Base-by-base conservation (phyloP, 208 protist species). In the Crithidia bombi region DNA sequence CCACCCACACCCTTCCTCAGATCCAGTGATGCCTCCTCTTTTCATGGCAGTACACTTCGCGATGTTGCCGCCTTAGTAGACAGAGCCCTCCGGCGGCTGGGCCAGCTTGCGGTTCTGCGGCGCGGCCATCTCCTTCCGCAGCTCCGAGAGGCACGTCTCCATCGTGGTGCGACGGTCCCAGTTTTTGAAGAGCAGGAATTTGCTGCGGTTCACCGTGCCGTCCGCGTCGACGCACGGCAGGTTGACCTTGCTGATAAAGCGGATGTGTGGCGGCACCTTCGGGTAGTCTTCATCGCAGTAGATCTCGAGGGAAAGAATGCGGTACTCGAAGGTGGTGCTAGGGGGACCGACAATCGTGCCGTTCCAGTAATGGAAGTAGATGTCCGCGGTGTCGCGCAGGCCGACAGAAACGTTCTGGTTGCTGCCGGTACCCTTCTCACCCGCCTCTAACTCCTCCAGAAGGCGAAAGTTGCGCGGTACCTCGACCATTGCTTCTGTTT, bases 381-480 rank as follows among this genome's bases (percentile, higher is more conserved):
- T 97, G 73, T 97, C 92, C 33, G 85, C 84, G 21, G 83, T 94
- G 79, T 93, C 89, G 43, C 87, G 81, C 64, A 97, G 84, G 32
- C 92, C 92, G 35, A 97, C 88, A 11, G 88, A 94, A 55, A 97
- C 90, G 71, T 89, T 95, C 72, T 92, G 89, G 73, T 95, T 95
- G 61, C 71, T 67, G 50, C 90, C 89, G 3, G 85, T 91, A 50
- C 87, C 92, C 81, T 97, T 97, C 71, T 97, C 92, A n/a, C 90
- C 92, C 9, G 87, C 84, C 85, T 97, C 92, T 7, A 97, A 79
- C 73, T 97, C 90, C 76, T 92, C 86, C 46, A 97, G 62, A 17
- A 97, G 84, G 33, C 90, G 90, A 69, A 97, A 97, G 68, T 96
- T 97, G 56, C 92, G 92, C 26, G 92, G 92, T 19, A 97, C 92